Evolutionary conservation across 116 monocot species (phyloP), one percentile per base, ranked within the genome.

Genomic region (Papilionanthe hybrid): DNA sequence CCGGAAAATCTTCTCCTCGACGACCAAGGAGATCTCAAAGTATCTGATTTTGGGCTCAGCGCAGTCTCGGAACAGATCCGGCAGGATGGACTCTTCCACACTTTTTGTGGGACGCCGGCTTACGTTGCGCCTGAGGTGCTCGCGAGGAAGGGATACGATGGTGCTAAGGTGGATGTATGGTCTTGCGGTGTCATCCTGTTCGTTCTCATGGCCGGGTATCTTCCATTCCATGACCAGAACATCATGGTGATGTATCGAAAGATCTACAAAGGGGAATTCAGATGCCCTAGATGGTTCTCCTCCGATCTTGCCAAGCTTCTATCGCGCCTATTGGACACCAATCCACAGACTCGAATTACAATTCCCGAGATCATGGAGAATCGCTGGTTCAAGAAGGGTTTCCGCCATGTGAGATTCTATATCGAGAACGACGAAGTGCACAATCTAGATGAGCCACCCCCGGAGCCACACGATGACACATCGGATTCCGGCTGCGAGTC

Each of bases 1-100:
- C 95, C 92, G 12, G 95, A 95, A 81, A 95, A 95, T 77, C 87
- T 95, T 0, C 79, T 95, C 44, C 72, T 95, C 11, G 95, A 92
- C 82, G 92, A 92, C 1, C 76, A 85, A 56, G 91, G 89, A 32
- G 84, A 94, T 27, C 88, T 94, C 42, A 94, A 94, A 78, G 91
- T 94, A 43, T 94, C 94, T 17, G 94, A 94, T 75, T 94, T 94
- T 77, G 94, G 94, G 12, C 84, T 94, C 55, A 80, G 82, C 63
- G 91, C 94, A 0, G 78, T 90, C 29, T 75, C 87, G 45, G 92
- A 92, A 3, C 73, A 73, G 73, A 41, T 42, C 44, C 73, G 73
- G 73, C 41, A 73, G 9, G 73, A 73, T 20, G 73, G 73, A 4
- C 73, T 73, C 17, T 73, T 73, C 73, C 73, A 73, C 73, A 73